Base-by-base conservation (phyloP, 352 stramenopile species). In the Pythium periplocum region DNA sequence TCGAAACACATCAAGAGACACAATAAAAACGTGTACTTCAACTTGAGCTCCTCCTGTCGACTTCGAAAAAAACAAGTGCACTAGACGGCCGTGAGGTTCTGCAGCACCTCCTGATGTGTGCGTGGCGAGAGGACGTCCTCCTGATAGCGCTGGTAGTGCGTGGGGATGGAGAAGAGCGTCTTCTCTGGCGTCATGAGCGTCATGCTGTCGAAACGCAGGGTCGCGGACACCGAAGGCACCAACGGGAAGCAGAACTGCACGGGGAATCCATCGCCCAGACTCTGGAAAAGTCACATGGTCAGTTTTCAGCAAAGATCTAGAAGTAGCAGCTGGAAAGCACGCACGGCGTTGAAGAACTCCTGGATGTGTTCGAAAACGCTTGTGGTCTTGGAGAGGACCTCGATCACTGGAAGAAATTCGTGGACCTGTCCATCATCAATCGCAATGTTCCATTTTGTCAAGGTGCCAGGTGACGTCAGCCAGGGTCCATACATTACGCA, bases 171-270 rank as follows among this genome's bases (percentile, higher is more conserved):
- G 12, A 86, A 87, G 3, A 64, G 51, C 12, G 38, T n/a, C 0
- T 39, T 38, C 0, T 68, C 59, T 7, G 71, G 73, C n/a, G 56
- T 69, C 58, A 57, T 43, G 2, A 86, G 62, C 53, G 73, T 57
- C 65, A 86, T 75, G 17, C 54, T 38, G 42, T 77, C 56, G 47
- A 86, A 88, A 10, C 72, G 73, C 35, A 88, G 83, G 0, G 71
- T 84, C 8, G 78, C 78, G 2, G 73, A 79, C 38, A 86, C 59
- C 3, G 78, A 86, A 2, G 75, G 75, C 41, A 86, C 54, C n/a
- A 88, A 44, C 3, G 78, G 78, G 36, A 88, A 82, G 62, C 71
- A 78, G 59, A 86, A 88, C 55, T 88, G 73, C 11, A 88, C 75
- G 7, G 78, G 78, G 41, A 86, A 88, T n/a, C 73, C 78, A 5